Percentiles rank a stretch among this genome's conserved stretches.
Conservation (phyloP, 257 asterid genomes). For the Scutellaria baicalensis region DNA sequence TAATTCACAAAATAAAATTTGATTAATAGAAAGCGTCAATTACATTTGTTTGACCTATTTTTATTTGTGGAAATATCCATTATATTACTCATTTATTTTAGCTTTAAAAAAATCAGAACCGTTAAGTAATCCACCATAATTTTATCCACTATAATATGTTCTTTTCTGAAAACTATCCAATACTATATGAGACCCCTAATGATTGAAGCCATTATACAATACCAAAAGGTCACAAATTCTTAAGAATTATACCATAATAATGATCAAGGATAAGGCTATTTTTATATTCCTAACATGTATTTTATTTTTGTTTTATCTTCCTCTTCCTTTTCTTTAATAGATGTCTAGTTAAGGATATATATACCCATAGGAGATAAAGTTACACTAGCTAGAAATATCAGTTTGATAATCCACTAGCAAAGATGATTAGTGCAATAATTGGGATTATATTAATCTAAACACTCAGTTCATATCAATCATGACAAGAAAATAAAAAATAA, state of each 20-base stretch:
- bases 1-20: too few relatives aligned
- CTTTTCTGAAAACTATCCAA: background rate
- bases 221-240: background rate
- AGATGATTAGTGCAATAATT: slow-evolving; percentile 19
- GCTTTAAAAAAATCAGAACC: background rate
- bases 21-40: too few relatives aligned
- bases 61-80: background rate
- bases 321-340: too few relatives aligned
- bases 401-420: background rate
- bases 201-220: slow-evolving; percentile 18
- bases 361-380: background rate
- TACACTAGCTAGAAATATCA: background rate
- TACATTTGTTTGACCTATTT: background rate
- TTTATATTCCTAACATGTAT: too few relatives aligned
- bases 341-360: too few relatives aligned
- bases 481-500: background rate
- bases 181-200: slow-evolving; percentile 19
- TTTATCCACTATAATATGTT: background rate
- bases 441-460: slow-evolving; percentile 10
- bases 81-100: background rate
- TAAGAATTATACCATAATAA: background rate
- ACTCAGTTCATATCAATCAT: slow-evolving; percentile 11
- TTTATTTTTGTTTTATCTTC: too few relatives aligned
- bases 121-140: background rate
- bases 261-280: too few relatives aligned